Evolutionary conservation across 2,329 filamentous ascomycete genomes (phyloP).

Genomic region (Aspergillus proliferans): DNA sequence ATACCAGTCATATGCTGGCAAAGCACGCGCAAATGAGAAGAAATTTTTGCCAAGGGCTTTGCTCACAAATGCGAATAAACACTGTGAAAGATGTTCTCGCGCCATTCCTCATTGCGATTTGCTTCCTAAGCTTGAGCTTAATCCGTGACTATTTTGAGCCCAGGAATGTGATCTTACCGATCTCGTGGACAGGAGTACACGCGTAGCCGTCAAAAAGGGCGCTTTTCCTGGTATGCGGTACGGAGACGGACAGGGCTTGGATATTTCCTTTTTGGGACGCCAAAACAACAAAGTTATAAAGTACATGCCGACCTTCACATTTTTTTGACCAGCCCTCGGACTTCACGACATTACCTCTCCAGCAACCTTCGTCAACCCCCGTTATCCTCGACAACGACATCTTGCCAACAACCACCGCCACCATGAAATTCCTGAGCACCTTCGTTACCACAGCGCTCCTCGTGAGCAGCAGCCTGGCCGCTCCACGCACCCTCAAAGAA

Average conservation of each 20-base stretch:
- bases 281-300: neutral
- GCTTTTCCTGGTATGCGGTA: neutral
- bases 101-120: too few species aligned
- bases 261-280: neutral
- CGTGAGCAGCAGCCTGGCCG: conserved; percentile 20
- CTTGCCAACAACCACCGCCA: conserved; percentile 2
- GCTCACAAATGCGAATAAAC: too few species aligned
- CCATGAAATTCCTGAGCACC: conserved; percentile 24
- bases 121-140: too few species aligned
- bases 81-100: too few species aligned
- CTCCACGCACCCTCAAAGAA: conserved; percentile 22
- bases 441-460: conserved; percentile 18
- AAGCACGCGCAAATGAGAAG: too few species aligned
- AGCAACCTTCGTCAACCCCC: neutral
- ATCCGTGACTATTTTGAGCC: too few species aligned
- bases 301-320: neutral
- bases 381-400: neutral
- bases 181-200: too few species aligned
- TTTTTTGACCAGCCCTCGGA: neutral
- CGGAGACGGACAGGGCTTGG: neutral
- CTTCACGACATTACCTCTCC: neutral
- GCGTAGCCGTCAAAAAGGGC: neutral
- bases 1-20: too few species aligned
- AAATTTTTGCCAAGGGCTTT: too few species aligned
- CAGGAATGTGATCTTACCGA: too few species aligned